A percentile compares a stretch with the other conserved stretches of the same genome.
Evolutionary conservation across 306 rosid genomes (phyloP).

Genomic region (Psophocarpus tetragonolobus): DNA sequence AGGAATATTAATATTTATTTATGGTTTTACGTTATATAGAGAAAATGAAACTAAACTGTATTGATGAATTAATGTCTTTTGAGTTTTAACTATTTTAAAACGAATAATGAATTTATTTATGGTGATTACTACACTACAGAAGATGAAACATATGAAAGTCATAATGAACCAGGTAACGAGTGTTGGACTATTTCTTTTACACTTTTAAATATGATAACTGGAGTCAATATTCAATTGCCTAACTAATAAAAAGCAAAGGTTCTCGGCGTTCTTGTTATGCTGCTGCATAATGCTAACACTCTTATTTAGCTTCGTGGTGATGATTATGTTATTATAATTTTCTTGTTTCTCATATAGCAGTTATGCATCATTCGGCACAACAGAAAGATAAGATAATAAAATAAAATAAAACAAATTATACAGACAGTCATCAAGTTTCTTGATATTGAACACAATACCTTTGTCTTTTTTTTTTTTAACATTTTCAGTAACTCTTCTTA

Average conservation of each 20-base stretch:
- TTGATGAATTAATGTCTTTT: constrained; percentile 1
- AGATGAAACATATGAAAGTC: constrained; percentile 4
- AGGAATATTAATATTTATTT: background rate
- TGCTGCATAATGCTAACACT: background rate
- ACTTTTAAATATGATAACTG: background rate
- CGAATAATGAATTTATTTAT: background rate
- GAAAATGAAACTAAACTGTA: background rate
- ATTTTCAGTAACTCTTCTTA: background rate
- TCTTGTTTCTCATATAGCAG: background rate
- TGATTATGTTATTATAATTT: background rate
- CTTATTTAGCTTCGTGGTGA: background rate
- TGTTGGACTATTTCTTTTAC: background rate
- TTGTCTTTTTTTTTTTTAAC: background rate
- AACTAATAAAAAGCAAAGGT: background rate
- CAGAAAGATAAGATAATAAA: background rate
- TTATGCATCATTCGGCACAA: background rate
- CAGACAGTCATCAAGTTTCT: background rate
- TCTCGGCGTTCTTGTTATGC: background rate
- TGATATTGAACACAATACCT: background rate
- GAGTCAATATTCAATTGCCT: background rate
- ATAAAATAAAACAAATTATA: background rate
- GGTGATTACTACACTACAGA: background rate
- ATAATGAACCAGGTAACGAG: background rate
- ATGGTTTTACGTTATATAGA: constrained; percentile 26
- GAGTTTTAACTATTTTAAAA: constrained; percentile 9